Conservation (phyloP, 192 early-diverging fungal genomes). For the Blastocladiella britannica region DNA sequence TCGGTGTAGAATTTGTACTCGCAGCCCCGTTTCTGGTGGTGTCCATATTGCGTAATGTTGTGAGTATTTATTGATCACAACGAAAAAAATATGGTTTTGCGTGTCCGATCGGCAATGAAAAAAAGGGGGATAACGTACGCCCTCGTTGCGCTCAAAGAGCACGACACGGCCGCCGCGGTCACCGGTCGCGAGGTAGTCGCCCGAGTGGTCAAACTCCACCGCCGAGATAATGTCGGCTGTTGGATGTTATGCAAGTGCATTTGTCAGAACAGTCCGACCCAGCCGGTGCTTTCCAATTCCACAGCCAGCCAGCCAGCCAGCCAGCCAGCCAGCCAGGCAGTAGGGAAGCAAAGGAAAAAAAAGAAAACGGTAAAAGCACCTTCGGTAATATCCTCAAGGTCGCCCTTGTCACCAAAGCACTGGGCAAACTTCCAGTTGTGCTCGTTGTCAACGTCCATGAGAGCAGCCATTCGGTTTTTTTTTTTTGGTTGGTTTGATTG, state of each 20-base stretch:
- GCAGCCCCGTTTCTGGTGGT: conserved; percentile 85
- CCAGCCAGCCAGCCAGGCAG: too few relatives aligned
- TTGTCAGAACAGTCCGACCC: too few relatives aligned
- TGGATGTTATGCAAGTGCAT: background rate
- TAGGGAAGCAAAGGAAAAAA: background rate
- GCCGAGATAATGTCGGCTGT: conserved; percentile 96
- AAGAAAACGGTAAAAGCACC: conserved; percentile 28
- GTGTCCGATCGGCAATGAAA: too few relatives aligned
- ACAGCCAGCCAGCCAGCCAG: too few relatives aligned
- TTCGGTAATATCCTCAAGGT: conserved; percentile 96
- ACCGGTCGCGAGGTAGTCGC: conserved; percentile 90
- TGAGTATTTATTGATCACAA: too few relatives aligned
- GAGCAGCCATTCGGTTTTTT: too few relatives aligned
- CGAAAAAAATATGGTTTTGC: too few relatives aligned
- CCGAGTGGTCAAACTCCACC: conserved; percentile 93
- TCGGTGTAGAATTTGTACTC: conserved; percentile 99
- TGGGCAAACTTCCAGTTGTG: conserved; percentile 81
- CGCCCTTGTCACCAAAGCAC: conserved; percentile 98
- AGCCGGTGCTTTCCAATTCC: too few relatives aligned
- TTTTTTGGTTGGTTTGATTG: too few relatives aligned
- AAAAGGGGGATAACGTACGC: too few relatives aligned
- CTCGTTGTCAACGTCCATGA: conserved; percentile 15
- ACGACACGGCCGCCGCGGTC: conserved; percentile 95
- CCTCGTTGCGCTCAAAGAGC: conserved; percentile 93
- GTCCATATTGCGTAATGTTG: too few relatives aligned